Base-by-base conservation (phyloP, 2,329 filamentous ascomycete genomes). In the Colletotrichum musae region DNA sequence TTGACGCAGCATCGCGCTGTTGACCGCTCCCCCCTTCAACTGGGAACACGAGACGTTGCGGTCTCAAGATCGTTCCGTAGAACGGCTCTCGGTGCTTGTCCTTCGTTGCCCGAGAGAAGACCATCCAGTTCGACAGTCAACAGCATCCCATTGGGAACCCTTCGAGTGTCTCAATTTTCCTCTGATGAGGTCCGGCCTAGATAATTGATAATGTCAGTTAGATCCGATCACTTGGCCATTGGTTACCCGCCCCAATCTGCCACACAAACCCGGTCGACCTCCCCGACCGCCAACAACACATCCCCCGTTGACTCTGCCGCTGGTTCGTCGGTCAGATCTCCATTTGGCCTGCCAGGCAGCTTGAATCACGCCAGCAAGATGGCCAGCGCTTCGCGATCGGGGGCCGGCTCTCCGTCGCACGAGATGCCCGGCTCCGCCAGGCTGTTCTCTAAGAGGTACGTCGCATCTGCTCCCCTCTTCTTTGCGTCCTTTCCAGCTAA, bases 391-490 rank as follows among this genome's bases (percentile, higher is more conserved):
- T 81, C 89, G 76, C 89, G 95, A 84, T 93, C 95, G 78, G 94
- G 95, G 86, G 91, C 94, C 85, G 95, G 95, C 80, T 99, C 96
- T 87, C 96, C 96, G 76, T 98, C 95, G 82, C 95, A 97, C 85
- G 96, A 98, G 74, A 89, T 94, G 79, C 82, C 84, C 52, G 90
- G 92, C 68, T 91, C 89, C 64, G 84, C 87, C 79, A 89, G 95
- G 76, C 86, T 98, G 70, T 98, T 93, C 82, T 94, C 94, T 72
- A 98, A 98, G 86, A 91, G 96, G 94, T 97, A 89, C 78, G 91
- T 84, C 73, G 68, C 72, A 74, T 69, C 68, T 71, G 64, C 51
- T 48, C 73, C 48, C 15, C 26, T 41, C 56, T 13, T 50, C 52
- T 26, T 41, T 7, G 10, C 10, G 47, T 15, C 28, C 13, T 28